Percentiles rank a stretch among this genome's conserved stretches.
Conservation (phyloP, 495 filamentous ascomycete species). For the Hypoxylon perforatum region DNA sequence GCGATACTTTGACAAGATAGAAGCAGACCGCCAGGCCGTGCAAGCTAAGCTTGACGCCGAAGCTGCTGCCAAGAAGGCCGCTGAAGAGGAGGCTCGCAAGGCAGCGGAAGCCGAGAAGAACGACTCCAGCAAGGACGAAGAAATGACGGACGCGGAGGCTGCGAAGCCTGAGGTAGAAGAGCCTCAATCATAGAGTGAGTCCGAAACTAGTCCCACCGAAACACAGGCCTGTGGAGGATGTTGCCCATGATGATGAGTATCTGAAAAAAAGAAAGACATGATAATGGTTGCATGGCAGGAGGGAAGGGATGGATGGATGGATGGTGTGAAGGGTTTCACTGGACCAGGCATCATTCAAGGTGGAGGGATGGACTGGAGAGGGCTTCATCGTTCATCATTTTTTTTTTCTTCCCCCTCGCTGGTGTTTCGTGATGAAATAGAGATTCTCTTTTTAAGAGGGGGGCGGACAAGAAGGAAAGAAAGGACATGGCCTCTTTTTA, state of each 20-base stretch:
- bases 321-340: slow-evolving; percentile 27
- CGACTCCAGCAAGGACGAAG: slow-evolving; percentile 59
- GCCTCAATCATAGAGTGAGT: slow-evolving; percentile 43
- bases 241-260: slow-evolving; percentile 23
- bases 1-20: slow-evolving; percentile 92
- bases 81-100: slow-evolving; percentile 70
- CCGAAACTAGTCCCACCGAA: slow-evolving; percentile 3
- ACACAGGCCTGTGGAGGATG: slow-evolving; percentile 1
- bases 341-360: slow-evolving; percentile 34
- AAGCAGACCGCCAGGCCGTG: slow-evolving; percentile 84
- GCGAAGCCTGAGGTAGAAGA: slow-evolving; percentile 57
- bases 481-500: slow-evolving; percentile 4
- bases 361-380: slow-evolving; percentile 15
- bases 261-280: slow-evolving; percentile 18
- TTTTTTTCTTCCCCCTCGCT: too few relatives aligned
- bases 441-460: slow-evolving; percentile 8
- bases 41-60: slow-evolving; percentile 83
- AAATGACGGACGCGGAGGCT: slow-evolving; percentile 67
- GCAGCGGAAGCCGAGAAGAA: slow-evolving; percentile 59
- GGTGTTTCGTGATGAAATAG: too few relatives aligned
- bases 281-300: slow-evolving; percentile 33
- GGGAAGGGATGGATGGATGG: slow-evolving; percentile 12
- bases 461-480: slow-evolving; percentile 14
- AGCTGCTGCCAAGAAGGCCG: slow-evolving; percentile 80
- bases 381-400: slow-evolving; percentile 9